These are phyloP conservation scores for Cercophora scortea DNA, from an alignment of 495 filamentous ascomycete species.

Conservation along the genomic window DNA sequence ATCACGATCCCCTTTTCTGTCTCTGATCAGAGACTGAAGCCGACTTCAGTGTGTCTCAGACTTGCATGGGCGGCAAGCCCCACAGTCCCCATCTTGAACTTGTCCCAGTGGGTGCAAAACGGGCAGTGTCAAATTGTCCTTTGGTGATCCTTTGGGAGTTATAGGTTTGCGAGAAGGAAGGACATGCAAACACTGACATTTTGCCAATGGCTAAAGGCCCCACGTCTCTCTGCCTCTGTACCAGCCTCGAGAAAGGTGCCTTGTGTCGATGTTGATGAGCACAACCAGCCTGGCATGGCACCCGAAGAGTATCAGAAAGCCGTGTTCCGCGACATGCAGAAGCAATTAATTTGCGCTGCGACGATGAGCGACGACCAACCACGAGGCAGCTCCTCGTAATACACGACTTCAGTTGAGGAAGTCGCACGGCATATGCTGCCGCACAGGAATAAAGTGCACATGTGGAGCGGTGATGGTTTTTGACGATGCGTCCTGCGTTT, in stretches of 20 bases:
- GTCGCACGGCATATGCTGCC: slow-evolving; percentile 7
- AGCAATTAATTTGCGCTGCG: slow-evolving; percentile 14
- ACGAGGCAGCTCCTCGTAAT: slow-evolving; percentile 5
- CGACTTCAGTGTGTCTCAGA: slow-evolving; percentile 8
- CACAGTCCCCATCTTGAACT: slow-evolving; percentile 3
- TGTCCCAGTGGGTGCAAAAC: not conserved
- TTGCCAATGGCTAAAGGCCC: slow-evolving; percentile 3
- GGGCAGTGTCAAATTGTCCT: not conserved
- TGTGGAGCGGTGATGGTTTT: not conserved
- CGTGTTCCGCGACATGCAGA: slow-evolving; percentile 14
- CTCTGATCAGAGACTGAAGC: not conserved
- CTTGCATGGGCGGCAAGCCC: slow-evolving; percentile 7
- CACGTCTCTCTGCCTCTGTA: slow-evolving; percentile 1
- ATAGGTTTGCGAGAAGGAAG: not conserved
- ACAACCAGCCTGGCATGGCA: not conserved
- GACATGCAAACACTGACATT: slow-evolving; percentile 4
- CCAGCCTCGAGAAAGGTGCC: slow-evolving; percentile 14
- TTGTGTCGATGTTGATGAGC: slow-evolving; percentile 11
- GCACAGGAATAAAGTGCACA: not conserved
- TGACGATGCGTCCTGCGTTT: too few species aligned
- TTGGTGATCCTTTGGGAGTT: not conserved
- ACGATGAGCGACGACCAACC: slow-evolving; percentile 1
- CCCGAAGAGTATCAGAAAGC: slow-evolving; percentile 4
- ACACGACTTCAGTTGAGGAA: slow-evolving; percentile 3
- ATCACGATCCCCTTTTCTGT: not conserved